Conservation (phyloP, 208 protist genomes). For the Herpetomonas tarakana region DNA sequence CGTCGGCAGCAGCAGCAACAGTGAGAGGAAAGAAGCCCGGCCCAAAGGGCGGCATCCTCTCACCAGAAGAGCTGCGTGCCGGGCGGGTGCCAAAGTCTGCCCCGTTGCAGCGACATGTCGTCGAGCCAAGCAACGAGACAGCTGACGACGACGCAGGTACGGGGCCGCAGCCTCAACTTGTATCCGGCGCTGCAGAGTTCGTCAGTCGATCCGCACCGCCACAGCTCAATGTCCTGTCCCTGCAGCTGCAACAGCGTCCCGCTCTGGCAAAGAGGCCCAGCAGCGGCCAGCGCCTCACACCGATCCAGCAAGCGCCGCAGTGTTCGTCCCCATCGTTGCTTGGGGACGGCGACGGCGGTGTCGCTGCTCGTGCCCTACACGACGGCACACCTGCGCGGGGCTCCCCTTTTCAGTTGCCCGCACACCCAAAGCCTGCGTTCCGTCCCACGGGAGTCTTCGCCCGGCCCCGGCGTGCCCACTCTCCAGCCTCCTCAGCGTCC, state of each 20-base stretch:
- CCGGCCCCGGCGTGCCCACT: too few species aligned
- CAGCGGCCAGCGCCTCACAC: conserved; percentile 15
- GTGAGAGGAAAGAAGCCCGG: neutral
- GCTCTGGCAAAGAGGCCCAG: conserved; percentile 6
- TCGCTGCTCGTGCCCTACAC: neutral
- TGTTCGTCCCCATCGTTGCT: neutral
- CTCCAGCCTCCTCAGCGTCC: too few species aligned
- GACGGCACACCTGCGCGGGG: too few species aligned
- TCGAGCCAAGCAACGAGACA: neutral
- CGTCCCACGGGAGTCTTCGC: too few species aligned
- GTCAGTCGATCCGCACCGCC: neutral
- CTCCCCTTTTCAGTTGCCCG: too few species aligned
- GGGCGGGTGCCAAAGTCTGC: neutral
- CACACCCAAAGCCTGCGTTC: too few species aligned
- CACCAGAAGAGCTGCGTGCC: conserved; percentile 2
- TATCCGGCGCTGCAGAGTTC: neutral
- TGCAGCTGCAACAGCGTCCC: neutral
- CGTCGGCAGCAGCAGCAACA: too few species aligned
- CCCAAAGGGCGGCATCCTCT: neutral
- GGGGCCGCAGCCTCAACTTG: too few species aligned
- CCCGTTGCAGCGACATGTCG: neutral
- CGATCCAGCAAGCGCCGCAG: neutral
- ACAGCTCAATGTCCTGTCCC: neutral
- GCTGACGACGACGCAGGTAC: too few species aligned
- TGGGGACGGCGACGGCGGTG: neutral